These are phyloP conservation scores for Ophiostoma himal-ulmi DNA, from an alignment of 2,329 filamentous ascomycete species.

Conservation along the genomic window DNA sequence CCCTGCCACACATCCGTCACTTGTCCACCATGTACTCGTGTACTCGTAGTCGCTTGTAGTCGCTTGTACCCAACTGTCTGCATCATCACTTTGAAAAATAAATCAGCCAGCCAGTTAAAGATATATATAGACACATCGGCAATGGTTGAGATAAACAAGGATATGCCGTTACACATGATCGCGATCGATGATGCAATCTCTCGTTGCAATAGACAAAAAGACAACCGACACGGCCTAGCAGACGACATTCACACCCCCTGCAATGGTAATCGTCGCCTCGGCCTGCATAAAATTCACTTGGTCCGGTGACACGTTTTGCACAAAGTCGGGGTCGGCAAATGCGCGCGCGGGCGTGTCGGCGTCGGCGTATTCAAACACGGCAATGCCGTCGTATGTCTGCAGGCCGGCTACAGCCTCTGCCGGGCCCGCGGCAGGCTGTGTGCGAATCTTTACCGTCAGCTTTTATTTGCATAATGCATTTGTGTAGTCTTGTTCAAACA, in stretches of 20 bases:
- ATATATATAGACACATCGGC: too few species aligned
- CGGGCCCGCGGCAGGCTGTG: neutral
- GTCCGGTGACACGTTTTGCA: neutral
- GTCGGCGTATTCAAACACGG: conserved; percentile 31
- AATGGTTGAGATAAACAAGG: neutral
- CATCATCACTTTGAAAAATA: neutral
- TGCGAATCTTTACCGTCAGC: neutral
- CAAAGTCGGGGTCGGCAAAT: conserved; percentile 28
- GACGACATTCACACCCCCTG: neutral
- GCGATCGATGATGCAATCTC: neutral
- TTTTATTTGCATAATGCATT: too few species aligned
- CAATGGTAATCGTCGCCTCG: neutral
- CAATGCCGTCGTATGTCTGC: conserved; percentile 30
- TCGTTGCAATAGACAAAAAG: too few species aligned
- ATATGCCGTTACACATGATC: neutral
- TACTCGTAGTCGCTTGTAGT: neutral
- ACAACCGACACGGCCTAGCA: neutral
- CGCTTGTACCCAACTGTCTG: neutral
- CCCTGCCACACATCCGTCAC: neutral
- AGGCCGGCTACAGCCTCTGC: neutral
- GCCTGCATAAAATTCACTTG: neutral
- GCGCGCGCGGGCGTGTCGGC: conserved; percentile 29
- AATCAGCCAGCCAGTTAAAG: neutral
- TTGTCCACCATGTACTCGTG: too few species aligned
- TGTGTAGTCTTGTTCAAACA: too few species aligned